Base-by-base conservation (phyloP, 192 early-diverging fungal genomes). In the Coemansia sp. region DNA sequence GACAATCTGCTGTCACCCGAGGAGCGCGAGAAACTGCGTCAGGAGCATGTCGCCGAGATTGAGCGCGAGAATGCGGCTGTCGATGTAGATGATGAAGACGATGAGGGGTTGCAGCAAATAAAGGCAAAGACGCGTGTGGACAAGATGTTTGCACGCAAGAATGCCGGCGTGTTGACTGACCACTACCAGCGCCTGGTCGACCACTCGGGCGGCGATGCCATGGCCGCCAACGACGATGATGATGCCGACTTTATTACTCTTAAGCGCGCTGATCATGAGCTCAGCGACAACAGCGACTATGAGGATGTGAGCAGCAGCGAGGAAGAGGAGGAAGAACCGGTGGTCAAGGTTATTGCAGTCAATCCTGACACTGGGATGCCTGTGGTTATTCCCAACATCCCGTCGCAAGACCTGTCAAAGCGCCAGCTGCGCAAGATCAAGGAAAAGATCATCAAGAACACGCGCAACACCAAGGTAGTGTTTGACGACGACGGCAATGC, bases 401-500 rank as follows among this genome's bases (percentile, higher is more conserved):
- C 78, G 3, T 26, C 68, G 12, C 72, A 80, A 26, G 67, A 74
- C 9, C 55, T 73, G 68, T 60, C 65, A 14, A 71, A 80, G 60
- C 65, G 72, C 15, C 75, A 86, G 58, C 43, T 86, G 55, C 68
- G 74, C 41, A 83, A 83, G 55, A 63, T 77, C 27, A 85, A 80
- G 63, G 80, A 92, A 40, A 93, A 95, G 70, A 74, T 81, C 27
- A 65, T 88, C 70, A 91, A 94, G 74, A 86, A 85, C 58, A 72
- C 81, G 44, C 83, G 87, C 32, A 85, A 82, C 65, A 76, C 89
- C 37, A 91, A 89, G 65, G 56, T 95, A 8, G 65, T 93, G 41
- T 99, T 97, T 79, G 93, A 98, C 81, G 97, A 99, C 59, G 94
- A 97, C 5, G 97, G 97, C 53, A 86, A 88, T 21, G 87, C 87